A percentile compares a stretch with the other conserved stretches of the same genome.
Evolutionary conservation across 306 rosid genomes (phyloP).

Genomic region (Astragalus glycyphyllos): DNA sequence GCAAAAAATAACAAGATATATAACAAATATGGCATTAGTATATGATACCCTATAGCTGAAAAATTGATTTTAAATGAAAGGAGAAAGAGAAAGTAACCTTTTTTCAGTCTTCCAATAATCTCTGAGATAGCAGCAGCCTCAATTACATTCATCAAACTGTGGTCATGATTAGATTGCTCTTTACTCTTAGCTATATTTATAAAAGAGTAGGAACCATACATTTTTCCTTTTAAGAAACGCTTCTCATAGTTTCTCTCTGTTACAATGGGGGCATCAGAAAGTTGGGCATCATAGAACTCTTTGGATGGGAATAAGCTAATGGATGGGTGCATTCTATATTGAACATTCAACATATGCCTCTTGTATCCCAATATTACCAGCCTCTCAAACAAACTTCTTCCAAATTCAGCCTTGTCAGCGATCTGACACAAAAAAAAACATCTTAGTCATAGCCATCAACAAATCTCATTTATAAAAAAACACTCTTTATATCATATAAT

Average conservation of each 20-base stretch:
- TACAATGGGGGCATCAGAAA: constrained; percentile 47
- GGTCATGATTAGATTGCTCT: constrained; percentile 38
- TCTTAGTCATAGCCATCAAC: not conserved
- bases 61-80: too few species aligned
- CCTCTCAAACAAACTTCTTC: constrained; percentile 61
- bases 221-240: constrained; percentile 43
- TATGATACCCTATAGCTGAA: too few species aligned
- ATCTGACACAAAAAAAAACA: constrained; percentile 37
- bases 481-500: not conserved
- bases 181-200: constrained; percentile 52
- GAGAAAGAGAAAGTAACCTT: constrained; percentile 45
- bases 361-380: constrained; percentile 40
- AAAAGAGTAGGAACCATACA: constrained; percentile 49
- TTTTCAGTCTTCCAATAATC: constrained; percentile 55
- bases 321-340: constrained; percentile 61
- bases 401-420: constrained; percentile 49
- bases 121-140: constrained; percentile 59
- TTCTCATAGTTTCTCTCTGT: constrained; percentile 18
- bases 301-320: constrained; percentile 55
- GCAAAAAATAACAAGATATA: too few species aligned
- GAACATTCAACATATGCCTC: constrained; percentile 50
- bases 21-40: too few species aligned
- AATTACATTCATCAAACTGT: constrained; percentile 51
- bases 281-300: constrained; percentile 48
- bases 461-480: not conserved